A percentile compares a stretch with the other conserved stretches of the same genome.
phyloP scores from a whole-genome alignment of 345 rosid genomes.

The Aegle marmelos region DNA sequence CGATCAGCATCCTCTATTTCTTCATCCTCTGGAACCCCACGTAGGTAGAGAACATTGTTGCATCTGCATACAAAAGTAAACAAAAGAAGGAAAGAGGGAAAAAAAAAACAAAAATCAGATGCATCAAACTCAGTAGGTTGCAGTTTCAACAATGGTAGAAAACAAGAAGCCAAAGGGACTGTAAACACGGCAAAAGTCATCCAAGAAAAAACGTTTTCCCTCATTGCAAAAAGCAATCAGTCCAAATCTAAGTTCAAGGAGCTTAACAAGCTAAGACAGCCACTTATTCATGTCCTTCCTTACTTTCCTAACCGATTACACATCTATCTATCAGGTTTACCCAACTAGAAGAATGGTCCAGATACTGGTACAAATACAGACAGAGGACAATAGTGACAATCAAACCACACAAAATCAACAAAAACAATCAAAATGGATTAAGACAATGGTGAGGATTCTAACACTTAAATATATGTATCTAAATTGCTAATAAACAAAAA shows the following conservation, averaged over 20 bases:
- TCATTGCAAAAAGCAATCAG: not conserved
- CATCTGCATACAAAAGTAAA: slow-evolving; percentile 46
- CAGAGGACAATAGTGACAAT: not conserved
- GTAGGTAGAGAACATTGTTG: slow-evolving; percentile 85
- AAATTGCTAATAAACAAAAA: not conserved
- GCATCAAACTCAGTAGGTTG: not conserved
- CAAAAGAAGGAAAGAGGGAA: too few species aligned
- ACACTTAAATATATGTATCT: not conserved
- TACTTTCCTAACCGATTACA: not conserved
- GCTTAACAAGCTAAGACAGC: not conserved
- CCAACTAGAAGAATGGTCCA: not conserved
- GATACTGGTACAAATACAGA: not conserved
- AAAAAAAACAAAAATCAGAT: not conserved
- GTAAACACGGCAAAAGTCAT: not conserved
- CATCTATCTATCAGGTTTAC: not conserved
- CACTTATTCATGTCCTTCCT: not conserved
- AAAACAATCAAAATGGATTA: not conserved
- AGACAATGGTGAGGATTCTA: not conserved
- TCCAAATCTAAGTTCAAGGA: not conserved
- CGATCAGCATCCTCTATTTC: slow-evolving; percentile 79
- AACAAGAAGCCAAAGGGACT: too few species aligned
- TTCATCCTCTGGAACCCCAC: slow-evolving; percentile 95
- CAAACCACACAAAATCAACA: not conserved
- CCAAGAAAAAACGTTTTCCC: too few species aligned
- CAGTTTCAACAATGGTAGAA: not conserved